A percentile compares a stretch with the other conserved stretches of the same genome.
phyloP scores from a whole-genome alignment of 164 flowering plant genomes.

The Echeveria elegans region DNA sequence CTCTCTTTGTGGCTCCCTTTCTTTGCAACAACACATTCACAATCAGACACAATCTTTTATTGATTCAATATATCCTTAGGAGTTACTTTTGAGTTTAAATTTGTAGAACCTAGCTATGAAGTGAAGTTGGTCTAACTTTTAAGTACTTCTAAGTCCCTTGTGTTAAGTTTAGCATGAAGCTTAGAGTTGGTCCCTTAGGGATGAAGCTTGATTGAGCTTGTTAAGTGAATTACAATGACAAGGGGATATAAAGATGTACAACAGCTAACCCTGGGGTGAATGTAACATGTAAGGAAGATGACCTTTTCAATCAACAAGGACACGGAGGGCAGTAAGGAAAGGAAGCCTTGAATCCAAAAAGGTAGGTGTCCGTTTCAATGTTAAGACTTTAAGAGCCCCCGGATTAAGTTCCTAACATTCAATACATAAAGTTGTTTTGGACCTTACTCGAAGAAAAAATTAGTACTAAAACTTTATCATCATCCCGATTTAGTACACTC shows the following conservation, averaged over 20 bases:
- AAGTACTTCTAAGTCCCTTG: not conserved
- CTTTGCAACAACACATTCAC: not conserved
- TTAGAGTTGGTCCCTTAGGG: not conserved
- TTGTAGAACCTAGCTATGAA: no score
- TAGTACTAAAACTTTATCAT: not conserved
- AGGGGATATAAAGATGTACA: not conserved
- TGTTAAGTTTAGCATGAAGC: not conserved
- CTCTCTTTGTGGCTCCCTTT: not conserved
- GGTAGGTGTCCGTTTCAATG: not conserved
- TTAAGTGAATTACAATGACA: no score
- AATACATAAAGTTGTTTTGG: conserved; percentile 3
- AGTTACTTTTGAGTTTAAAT: no score
- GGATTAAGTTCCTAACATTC: not conserved
- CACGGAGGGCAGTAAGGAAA: not conserved
- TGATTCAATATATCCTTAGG: no score
- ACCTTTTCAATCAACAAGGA: not conserved
- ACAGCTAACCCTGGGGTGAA: not conserved
- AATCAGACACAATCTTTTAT: not conserved
- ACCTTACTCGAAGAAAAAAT: not conserved
- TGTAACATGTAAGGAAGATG: conserved; percentile 1
- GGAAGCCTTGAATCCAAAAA: conserved; percentile 1
- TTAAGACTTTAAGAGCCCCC: conserved; percentile 10
- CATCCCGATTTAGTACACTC: not conserved
- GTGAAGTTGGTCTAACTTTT: no score
- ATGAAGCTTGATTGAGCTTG: not conserved